These are phyloP conservation scores for Beta macrorhiza DNA, from an alignment of 179 eudicot species.

Conservation along the genomic window DNA sequence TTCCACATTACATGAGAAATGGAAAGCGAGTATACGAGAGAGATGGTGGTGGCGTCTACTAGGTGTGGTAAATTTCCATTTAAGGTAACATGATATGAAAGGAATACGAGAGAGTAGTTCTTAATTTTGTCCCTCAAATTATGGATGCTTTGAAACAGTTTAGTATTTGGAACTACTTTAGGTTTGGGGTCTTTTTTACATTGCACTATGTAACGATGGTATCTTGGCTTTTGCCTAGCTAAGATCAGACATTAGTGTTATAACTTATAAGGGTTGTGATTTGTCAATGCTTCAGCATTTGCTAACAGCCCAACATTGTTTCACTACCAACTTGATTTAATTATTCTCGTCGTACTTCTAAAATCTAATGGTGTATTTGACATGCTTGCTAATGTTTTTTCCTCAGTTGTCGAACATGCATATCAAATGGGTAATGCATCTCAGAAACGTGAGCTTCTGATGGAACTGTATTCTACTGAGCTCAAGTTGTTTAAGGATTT, in stretches of 20 bases:
- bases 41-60: too few relatives aligned
- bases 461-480: slow-evolving; percentile 91
- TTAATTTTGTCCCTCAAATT: background rate
- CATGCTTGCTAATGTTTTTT: slow-evolving; percentile 6
- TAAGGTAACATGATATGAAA: too few relatives aligned
- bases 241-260: background rate
- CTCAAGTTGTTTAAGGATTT: slow-evolving; percentile 89
- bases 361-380: background rate
- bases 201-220: background rate
- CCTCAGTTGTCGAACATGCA: slow-evolving; percentile 82
- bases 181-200: background rate
- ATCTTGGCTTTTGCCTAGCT: background rate
- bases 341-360: background rate
- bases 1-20: too few relatives aligned
- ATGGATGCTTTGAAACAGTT: background rate
- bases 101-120: too few relatives aligned
- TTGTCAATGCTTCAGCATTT: background rate
- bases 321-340: background rate
- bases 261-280: too few relatives aligned
- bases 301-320: background rate
- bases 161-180: background rate
- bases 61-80: too few relatives aligned
- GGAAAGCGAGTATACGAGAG: too few relatives aligned
- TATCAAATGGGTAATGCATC: slow-evolving; percentile 69
- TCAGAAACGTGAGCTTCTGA: slow-evolving; percentile 77